These are phyloP conservation scores for Wickerhamiella musiphila DNA, from an alignment of 805 yeast species.

Conservation along the genomic window DNA sequence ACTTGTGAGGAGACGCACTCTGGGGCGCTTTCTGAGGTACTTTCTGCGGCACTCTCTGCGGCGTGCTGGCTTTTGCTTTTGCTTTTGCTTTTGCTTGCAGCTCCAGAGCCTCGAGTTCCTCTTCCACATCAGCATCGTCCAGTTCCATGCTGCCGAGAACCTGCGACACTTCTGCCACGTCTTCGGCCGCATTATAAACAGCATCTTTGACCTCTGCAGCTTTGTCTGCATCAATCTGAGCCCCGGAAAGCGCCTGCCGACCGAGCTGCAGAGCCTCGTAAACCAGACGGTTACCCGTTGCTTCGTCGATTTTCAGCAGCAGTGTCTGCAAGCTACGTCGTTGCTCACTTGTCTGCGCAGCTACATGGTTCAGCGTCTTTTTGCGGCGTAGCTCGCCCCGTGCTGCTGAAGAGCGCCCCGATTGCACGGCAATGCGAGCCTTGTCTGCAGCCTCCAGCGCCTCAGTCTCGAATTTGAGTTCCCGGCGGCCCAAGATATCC, in stretches of 20 bases:
- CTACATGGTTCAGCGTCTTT: slow-evolving; percentile 12
- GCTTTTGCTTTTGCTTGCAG: slow-evolving; percentile 11
- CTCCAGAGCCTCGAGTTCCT: slow-evolving; percentile 25
- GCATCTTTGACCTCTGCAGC: slow-evolving; percentile 28
- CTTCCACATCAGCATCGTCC: slow-evolving; percentile 24
- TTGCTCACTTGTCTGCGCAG: slow-evolving; percentile 19
- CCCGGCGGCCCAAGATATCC: slow-evolving; percentile 1
- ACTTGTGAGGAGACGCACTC: too few species aligned
- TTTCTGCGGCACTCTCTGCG: too few species aligned
- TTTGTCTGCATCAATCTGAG: slow-evolving; percentile 26
- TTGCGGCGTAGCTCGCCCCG: slow-evolving; percentile 16
- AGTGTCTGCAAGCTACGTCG: slow-evolving; percentile 25
- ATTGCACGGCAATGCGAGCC: background rate
- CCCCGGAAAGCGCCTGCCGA: slow-evolving; percentile 21
- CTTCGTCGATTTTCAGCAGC: slow-evolving; percentile 27
- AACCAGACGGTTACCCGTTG: slow-evolving; percentile 26
- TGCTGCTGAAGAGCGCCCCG: slow-evolving; percentile 12
- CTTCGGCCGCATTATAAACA: slow-evolving; percentile 23
- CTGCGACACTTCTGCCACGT: slow-evolving; percentile 25
- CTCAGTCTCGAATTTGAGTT: background rate
- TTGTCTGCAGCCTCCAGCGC: background rate
- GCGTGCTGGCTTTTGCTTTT: background rate
- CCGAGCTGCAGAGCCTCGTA: slow-evolving; percentile 25
- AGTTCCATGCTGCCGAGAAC: slow-evolving; percentile 19
- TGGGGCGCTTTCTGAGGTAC: too few species aligned